Conservation (phyloP, 2,329 filamentous ascomycete species). For the Tympanopsis confertula region DNA sequence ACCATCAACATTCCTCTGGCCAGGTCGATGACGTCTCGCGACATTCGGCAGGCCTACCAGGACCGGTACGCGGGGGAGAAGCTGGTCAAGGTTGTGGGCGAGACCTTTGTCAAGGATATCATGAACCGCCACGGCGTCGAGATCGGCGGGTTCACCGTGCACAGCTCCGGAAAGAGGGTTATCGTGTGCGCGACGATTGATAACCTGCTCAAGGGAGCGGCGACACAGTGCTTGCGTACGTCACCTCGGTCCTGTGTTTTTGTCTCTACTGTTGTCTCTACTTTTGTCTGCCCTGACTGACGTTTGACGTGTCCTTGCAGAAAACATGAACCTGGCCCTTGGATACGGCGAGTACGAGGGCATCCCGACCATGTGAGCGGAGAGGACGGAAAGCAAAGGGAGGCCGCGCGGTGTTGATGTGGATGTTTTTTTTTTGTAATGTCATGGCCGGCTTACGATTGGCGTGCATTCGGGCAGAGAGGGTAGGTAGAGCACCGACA, state of each 20-base stretch:
- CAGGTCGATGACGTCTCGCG: conserved; percentile 76
- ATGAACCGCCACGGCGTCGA: conserved; percentile 78
- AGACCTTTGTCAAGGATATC: conserved; percentile 75
- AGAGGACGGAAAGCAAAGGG: no score
- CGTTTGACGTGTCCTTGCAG: no score
- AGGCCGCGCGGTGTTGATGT: no score
- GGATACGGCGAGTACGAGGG: conserved; percentile 83
- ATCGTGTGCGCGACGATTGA: conserved; percentile 90
- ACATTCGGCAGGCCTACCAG: conserved; percentile 90
- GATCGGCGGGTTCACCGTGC: conserved; percentile 86
- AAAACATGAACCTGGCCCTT: conserved; percentile 90
- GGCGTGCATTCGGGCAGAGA: no score
- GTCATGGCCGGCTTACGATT: no score
- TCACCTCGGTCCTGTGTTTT: no score
- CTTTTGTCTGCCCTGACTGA: no score
- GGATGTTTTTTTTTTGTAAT: no score
- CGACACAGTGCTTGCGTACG: conserved; percentile 78
- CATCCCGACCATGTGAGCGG: conserved; percentile 39
- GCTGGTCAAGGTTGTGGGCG: conserved; percentile 82
- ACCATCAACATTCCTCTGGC: conserved; percentile 83
- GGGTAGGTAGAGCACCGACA: no score
- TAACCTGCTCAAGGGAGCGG: conserved; percentile 85
- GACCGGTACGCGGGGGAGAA: conserved; percentile 93
- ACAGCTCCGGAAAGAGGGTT: conserved; percentile 77
- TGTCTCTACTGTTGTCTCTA: no score